Evolutionary conservation across 2,329 filamentous ascomycete genomes (phyloP).

Genomic region (Fusarium metavorans): DNA sequence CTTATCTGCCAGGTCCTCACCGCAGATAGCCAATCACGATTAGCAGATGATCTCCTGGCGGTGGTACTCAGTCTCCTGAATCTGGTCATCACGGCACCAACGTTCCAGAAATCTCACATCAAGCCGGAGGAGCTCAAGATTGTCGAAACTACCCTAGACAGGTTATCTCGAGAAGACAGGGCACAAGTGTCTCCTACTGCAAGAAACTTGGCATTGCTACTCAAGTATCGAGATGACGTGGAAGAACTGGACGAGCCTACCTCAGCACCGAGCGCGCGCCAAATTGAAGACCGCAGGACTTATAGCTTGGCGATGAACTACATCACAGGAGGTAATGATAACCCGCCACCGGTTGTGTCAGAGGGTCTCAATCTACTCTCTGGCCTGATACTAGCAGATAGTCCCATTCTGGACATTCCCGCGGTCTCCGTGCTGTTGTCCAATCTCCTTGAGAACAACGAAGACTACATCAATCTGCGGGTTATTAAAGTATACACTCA

Average conservation of each 20-base stretch:
- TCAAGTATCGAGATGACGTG: slow-evolving; percentile 67
- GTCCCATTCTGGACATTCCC: slow-evolving; percentile 74
- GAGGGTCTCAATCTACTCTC: slow-evolving; percentile 74
- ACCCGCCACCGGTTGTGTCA: slow-evolving; percentile 73
- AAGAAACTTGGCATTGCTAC: slow-evolving; percentile 65
- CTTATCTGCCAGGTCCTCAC: slow-evolving; percentile 72
- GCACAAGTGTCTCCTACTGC: slow-evolving; percentile 64
- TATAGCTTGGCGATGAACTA: slow-evolving; percentile 74
- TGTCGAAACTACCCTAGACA: slow-evolving; percentile 63
- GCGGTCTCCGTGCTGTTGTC: slow-evolving; percentile 73
- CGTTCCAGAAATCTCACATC: slow-evolving; percentile 63
- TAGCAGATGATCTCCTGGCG: slow-evolving; percentile 62
- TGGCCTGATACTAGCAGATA: slow-evolving; percentile 65
- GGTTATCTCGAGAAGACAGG: slow-evolving; percentile 53
- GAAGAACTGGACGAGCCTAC: slow-evolving; percentile 56
- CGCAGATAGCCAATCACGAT: slow-evolving; percentile 55
- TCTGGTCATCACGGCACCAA: slow-evolving; percentile 68
- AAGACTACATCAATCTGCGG: slow-evolving; percentile 79
- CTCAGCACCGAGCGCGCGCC: slow-evolving; percentile 57
- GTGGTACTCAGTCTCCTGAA: slow-evolving; percentile 72
- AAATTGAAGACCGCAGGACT: slow-evolving; percentile 70
- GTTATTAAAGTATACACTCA: slow-evolving; percentile 74
- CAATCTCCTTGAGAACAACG: slow-evolving; percentile 72
- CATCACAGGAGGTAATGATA: slow-evolving; percentile 68
- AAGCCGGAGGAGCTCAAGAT: slow-evolving; percentile 55